These are phyloP conservation scores for Chrysanthemum seticuspe DNA, from an alignment of 129 eudicot genomes.

Conservation along the genomic window DNA sequence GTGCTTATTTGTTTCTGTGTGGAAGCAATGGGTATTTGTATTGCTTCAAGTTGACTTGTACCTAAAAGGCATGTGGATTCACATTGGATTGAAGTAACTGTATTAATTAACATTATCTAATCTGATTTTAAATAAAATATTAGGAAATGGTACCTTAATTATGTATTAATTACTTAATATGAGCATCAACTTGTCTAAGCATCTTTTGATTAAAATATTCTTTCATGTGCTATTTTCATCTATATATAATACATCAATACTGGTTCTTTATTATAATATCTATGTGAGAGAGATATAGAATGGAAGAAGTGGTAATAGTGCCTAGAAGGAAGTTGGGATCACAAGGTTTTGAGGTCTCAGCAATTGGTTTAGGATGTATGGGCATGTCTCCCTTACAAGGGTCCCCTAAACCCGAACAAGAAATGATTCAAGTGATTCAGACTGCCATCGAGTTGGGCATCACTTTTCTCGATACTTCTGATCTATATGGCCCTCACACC, in stretches of 20 bases:
- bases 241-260: conserved; percentile 5
- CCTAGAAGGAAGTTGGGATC: conserved; percentile 55
- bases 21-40: background rate
- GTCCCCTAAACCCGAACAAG: conserved; percentile 40
- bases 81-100: conserved; percentile 7
- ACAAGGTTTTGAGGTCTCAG: conserved; percentile 53
- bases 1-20: background rate
- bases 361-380: conserved; percentile 60
- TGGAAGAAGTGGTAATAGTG: conserved; percentile 20
- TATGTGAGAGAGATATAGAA: background rate
- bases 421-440: conserved; percentile 45
- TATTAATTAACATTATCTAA: conserved; percentile 6
- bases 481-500: conserved; percentile 49
- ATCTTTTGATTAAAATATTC: conserved; percentile 21
- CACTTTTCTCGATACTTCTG: conserved; percentile 56
- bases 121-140: background rate
- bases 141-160: background rate
- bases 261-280: background rate
- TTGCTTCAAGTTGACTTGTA: background rate
- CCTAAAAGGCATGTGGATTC: conserved; percentile 1
- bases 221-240: conserved; percentile 10
- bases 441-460: conserved; percentile 46
- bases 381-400: conserved; percentile 51
- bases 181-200: conserved; percentile 19
- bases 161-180: background rate